Base-by-base conservation (phyloP, 2,329 filamentous ascomycete genomes). In the Bipolaris cookei region DNA sequence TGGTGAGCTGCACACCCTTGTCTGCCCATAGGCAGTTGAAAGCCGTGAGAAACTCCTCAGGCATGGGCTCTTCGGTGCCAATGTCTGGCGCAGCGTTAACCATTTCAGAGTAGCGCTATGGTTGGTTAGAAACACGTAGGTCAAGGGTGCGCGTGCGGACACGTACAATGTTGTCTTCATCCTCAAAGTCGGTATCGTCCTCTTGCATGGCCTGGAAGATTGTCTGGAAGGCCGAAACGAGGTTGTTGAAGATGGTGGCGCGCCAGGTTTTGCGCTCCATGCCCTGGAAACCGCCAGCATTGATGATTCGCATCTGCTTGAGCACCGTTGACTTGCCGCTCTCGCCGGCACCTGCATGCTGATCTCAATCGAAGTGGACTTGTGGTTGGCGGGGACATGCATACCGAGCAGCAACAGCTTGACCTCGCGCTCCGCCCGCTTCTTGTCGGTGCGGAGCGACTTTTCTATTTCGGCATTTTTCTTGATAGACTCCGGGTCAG, bases 261-360 rank as follows among this genome's bases (percentile, higher is more conserved):
- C 95, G 92, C 85, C 92, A 96, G 82, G 97, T 92, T 64, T 96
- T 87, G 77, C 92, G 91, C 77, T 98, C 95, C 63, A 86, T 88
- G 70, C 91, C 90, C 72, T 88, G 91, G 80, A 98, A 98, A 48
- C 95, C 94, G 77, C 92, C 88, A 13, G 92, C 88, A 77, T 98
- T 95, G 69, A 99, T 97, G 78, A 99, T 88, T 77, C 94, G 94
- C 95, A 99, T 98, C 83, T 98, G 94, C 82, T 98, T 98, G 65
- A 98, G 86, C 58, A 98, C 93, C 1, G 94, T 98, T 7, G 94
- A 97, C 80, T 98, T 98, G 65, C 94, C 91, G 57, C 90, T 95
- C 80, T 98, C 94, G 74, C 94, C 94, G 70, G 94, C 94, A 77
- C 94, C 93, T 97, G 67, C 63, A 63, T 37, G 37, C n/a, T 35